Evolutionary conservation across 768 basidiomycete genomes (phyloP).

Genomic region (Trametes elegans): DNA sequence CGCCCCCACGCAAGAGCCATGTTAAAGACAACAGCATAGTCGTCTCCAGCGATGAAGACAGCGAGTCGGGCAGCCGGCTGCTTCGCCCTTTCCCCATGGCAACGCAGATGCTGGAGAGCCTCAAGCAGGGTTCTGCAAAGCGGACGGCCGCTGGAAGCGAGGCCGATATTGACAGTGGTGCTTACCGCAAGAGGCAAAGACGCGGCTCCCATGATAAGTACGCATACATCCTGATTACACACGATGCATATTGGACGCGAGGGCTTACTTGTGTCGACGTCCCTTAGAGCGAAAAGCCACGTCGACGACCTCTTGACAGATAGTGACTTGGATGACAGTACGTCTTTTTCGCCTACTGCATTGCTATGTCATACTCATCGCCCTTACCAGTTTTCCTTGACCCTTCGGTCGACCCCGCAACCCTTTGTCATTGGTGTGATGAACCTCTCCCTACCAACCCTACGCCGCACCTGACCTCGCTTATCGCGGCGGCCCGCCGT

Average conservation of each 20-base stretch:
- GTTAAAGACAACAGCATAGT: not conserved
- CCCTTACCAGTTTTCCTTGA: constrained; percentile 48
- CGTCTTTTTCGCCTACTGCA: constrained; percentile 4
- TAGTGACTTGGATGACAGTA: constrained; percentile 22
- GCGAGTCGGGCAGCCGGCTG: not conserved
- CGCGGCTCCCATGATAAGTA: not conserved
- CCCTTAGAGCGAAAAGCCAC: too few relatives aligned
- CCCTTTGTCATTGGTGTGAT: constrained; percentile 82
- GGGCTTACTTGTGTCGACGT: too few relatives aligned
- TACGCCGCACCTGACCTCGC: constrained; percentile 52
- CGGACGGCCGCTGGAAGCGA: constrained; percentile 36
- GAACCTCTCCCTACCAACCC: constrained; percentile 59
- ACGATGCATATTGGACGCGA: too few relatives aligned
- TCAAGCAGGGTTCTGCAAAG: constrained; percentile 32
- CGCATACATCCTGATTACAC: not conserved
- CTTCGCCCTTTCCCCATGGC: constrained; percentile 49
- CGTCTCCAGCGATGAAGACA: constrained; percentile 8
- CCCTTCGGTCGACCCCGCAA: constrained; percentile 56
- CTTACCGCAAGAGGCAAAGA: not conserved
- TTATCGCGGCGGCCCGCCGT: constrained; percentile 49
- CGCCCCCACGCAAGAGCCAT: constrained; percentile 1
- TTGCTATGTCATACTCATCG: not conserved
- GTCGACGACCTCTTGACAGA: too few relatives aligned
- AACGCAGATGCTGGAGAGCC: constrained; percentile 41
- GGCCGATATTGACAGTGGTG: constrained; percentile 22